Evolutionary conservation across 768 basidiomycete genomes (phyloP).

Genomic region (Auricularia sp.): DNA sequence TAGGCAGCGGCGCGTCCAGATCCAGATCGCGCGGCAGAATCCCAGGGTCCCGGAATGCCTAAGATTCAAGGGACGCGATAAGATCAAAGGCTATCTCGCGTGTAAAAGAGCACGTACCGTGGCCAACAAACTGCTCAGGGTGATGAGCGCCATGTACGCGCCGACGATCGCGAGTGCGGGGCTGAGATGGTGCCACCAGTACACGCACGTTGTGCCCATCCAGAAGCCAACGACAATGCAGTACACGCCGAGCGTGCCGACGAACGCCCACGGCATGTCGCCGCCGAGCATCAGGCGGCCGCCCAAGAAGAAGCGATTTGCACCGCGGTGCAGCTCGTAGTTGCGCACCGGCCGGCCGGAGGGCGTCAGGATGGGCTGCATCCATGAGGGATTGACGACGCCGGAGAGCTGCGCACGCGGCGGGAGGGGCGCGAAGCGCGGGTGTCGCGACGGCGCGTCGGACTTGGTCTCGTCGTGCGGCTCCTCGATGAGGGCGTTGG

Average conservation of each 20-base stretch:
- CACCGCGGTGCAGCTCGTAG: conserved; percentile 57
- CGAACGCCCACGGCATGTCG: conserved; percentile 76
- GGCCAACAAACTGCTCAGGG: conserved; percentile 63
- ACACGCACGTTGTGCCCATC: conserved; percentile 81
- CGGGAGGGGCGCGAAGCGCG: conserved; percentile 15
- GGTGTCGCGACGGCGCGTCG: conserved; percentile 16
- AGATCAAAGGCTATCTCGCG: conserved; percentile 6
- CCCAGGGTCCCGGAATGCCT: conserved; percentile 79
- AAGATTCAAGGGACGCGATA: conserved; percentile 2
- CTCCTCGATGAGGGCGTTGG: conserved; percentile 13
- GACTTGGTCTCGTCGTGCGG: background rate
- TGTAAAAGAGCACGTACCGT: conserved; percentile 42
- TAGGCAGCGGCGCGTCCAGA: conserved; percentile 69
- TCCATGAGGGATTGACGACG: background rate
- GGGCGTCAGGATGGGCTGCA: conserved; percentile 1
- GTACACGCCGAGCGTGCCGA: conserved; percentile 50
- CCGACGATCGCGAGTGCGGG: conserved; percentile 61
- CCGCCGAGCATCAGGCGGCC: conserved; percentile 77
- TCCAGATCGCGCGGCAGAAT: conserved; percentile 85
- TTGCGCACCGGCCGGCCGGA: conserved; percentile 40
- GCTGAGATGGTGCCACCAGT: conserved; percentile 79
- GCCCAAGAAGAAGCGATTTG: conserved; percentile 63
- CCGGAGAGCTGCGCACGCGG: conserved; percentile 3
- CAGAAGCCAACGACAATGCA: conserved; percentile 67
- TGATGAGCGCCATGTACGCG: conserved; percentile 51